Evolutionary conservation across 306 rosid species (phyloP).

Genomic region (Vicia villosa): DNA sequence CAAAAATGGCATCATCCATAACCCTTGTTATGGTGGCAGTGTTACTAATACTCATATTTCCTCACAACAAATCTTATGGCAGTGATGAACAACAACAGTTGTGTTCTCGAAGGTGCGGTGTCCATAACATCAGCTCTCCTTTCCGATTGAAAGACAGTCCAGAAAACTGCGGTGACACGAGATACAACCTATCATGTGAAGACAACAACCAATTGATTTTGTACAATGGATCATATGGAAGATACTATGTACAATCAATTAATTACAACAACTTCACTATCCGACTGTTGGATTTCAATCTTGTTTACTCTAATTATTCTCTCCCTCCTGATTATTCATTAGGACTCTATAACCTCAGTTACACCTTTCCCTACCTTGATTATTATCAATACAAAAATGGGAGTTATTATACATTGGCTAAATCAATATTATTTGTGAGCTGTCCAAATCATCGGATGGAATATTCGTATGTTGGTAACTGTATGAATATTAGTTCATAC

Average conservation of each 20-base stretch:
- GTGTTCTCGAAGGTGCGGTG: background rate
- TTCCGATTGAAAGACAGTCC: background rate
- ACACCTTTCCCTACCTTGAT: no score
- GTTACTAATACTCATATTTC: background rate
- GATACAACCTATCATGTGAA: background rate
- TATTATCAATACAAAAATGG: no score
- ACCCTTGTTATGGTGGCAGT: background rate
- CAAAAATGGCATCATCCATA: background rate
- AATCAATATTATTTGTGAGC: background rate
- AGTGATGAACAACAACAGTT: background rate
- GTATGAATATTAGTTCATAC: background rate
- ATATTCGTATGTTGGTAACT: background rate
- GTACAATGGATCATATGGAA: background rate
- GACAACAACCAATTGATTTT: background rate
- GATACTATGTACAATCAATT: background rate
- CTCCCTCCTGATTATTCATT: background rate
- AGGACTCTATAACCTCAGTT: background rate
- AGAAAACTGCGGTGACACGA: background rate
- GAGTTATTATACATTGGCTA: background rate
- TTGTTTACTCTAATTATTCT: background rate
- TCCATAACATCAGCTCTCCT: background rate
- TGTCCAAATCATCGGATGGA: background rate
- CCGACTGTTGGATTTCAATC: background rate
- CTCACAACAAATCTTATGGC: background rate
- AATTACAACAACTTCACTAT: conserved; percentile 1